These are phyloP conservation scores for Aspergillus puulaauensis DNA, from an alignment of 2,329 filamentous ascomycete species.

Conservation along the genomic window DNA sequence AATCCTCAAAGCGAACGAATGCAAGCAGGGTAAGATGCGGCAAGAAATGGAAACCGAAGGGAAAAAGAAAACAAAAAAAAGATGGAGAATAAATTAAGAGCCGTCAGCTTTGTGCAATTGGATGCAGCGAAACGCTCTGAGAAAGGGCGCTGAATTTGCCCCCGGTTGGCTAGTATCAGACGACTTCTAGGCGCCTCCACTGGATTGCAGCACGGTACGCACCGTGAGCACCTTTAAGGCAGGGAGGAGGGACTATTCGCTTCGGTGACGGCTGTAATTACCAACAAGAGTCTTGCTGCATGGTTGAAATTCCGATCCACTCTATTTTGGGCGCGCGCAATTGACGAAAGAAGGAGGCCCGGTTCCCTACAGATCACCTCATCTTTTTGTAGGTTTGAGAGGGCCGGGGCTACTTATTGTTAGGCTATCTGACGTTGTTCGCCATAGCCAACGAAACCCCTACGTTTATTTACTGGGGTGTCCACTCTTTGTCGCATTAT, in stretches of 20 bases:
- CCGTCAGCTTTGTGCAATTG: constrained; percentile 16
- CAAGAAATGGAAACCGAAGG: constrained; percentile 11
- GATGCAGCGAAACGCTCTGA: constrained; percentile 14
- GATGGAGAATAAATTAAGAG: constrained; percentile 9
- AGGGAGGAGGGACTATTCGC: constrained; percentile 18
- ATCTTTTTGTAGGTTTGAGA: constrained; percentile 11
- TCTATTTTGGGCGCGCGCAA: constrained; percentile 22
- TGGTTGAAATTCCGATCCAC: constrained; percentile 19
- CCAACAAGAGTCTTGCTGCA: constrained; percentile 18
- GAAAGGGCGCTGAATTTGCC: constrained; percentile 12
- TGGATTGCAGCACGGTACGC: constrained; percentile 11
- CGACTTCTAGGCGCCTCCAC: constrained; percentile 20
- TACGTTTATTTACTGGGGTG: constrained; percentile 12
- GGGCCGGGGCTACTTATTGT: constrained; percentile 20
- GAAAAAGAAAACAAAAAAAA: constrained; percentile 11
- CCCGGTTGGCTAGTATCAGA: constrained; percentile 16
- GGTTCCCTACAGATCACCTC: constrained; percentile 14
- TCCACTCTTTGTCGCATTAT: constrained; percentile 11
- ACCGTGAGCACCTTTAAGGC: constrained; percentile 10
- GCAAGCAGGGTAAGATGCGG: constrained; percentile 9
- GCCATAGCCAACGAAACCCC: constrained; percentile 15
- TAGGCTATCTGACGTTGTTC: constrained; percentile 15
- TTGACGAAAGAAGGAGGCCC: constrained; percentile 7
- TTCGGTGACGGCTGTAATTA: constrained; percentile 12
- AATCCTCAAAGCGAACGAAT: constrained; percentile 16